Conservation (phyloP, 2,329 filamentous ascomycete genomes). For the Epichloe aotearoae region DNA sequence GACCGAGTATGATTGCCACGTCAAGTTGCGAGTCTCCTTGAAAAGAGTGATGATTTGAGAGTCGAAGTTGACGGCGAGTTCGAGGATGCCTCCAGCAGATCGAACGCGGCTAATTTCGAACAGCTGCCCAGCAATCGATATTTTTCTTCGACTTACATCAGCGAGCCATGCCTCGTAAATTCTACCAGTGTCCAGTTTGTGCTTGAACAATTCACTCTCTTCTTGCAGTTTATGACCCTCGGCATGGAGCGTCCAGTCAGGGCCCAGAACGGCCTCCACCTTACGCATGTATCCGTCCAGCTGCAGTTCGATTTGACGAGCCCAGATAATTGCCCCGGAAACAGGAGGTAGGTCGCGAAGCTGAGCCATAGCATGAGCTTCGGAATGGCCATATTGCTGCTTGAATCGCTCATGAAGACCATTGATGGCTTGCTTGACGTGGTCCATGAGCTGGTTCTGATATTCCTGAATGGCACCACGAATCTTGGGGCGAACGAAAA, state of each 20-base stretch:
- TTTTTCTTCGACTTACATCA: slow-evolving; percentile 76
- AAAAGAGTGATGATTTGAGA: slow-evolving; percentile 94
- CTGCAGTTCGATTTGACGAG: slow-evolving; percentile 90
- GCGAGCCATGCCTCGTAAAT: slow-evolving; percentile 94
- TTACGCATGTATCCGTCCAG: slow-evolving; percentile 96
- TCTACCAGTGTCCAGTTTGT: slow-evolving; percentile 85
- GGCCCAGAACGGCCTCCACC: slow-evolving; percentile 93
- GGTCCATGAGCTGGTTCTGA: slow-evolving; percentile 94
- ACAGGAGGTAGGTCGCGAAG: slow-evolving; percentile 90
- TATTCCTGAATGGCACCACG: slow-evolving; percentile 95
- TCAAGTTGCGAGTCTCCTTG: slow-evolving; percentile 93
- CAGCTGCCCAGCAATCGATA: slow-evolving; percentile 81
- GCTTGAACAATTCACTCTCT: slow-evolving; percentile 86
- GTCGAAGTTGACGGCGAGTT: slow-evolving; percentile 92
- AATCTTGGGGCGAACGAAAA: slow-evolving; percentile 98
- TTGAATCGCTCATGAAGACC: slow-evolving; percentile 94
- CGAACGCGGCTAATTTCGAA: slow-evolving; percentile 83
- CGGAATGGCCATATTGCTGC: slow-evolving; percentile 95
- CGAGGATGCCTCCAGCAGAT: slow-evolving; percentile 77
- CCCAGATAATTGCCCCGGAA: slow-evolving; percentile 95
- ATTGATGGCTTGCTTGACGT: slow-evolving; percentile 92
- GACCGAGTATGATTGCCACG: slow-evolving; percentile 89
- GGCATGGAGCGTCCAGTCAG: slow-evolving; percentile 86
- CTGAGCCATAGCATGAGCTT: slow-evolving; percentile 96
- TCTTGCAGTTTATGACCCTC: slow-evolving; percentile 89